Base-by-base conservation (phyloP, 1,284 basidiomycete species). In the Rhodotorula glutinis region DNA sequence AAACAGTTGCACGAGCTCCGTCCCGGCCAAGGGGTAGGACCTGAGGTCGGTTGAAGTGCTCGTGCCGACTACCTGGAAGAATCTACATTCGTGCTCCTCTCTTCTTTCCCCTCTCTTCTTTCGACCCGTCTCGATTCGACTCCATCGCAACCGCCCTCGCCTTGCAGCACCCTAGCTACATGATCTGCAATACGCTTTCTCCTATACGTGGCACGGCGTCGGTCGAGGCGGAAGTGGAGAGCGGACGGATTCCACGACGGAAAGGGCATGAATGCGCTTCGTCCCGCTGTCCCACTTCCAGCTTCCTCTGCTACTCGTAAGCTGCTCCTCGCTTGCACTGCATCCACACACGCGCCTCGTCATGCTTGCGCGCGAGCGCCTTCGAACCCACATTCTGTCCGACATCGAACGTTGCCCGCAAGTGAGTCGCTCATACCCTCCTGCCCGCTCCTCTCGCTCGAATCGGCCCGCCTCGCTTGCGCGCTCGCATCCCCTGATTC, bases 21-120 rank as follows among this genome's bases (percentile, higher is more conserved):
- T 59, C 66, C 66, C 55, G 62, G 44, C 21, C 55, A 38, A 63
- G 23, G 66, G 66, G 66, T 63, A 67, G 66, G 66, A 63, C 66
- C 66, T 55, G 62, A 64, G n/a, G 8, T 47, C 59, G 59, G 66
- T 67, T 33, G 66, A 67, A 49, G 59, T 67, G 66, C 66, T 67
- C 27, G 21, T 40, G 52, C 41, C 51, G 62, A 64, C 55, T 53
- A 67, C 66, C 66, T 67, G 66, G 57, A 67, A 56, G 59, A 47
- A 27, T 54, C 38, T 47, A 64, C 66, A 67, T 33, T 16, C 57
- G 29, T 41, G 9, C 29, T 25, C 40, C 51, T 5, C 54, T 27
- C 51, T n/a, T 16, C 47, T 33, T 38, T 29, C 23, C 19, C 27
- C 23, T n/a, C 53, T n/a, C 38, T 13, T 14, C 44, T 13, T 29